Evolutionary conservation across 2,329 filamentous ascomycete genomes (phyloP), one percentile per base, ranked within the genome.

Genomic region (Tolypocladium paradoxum): DNA sequence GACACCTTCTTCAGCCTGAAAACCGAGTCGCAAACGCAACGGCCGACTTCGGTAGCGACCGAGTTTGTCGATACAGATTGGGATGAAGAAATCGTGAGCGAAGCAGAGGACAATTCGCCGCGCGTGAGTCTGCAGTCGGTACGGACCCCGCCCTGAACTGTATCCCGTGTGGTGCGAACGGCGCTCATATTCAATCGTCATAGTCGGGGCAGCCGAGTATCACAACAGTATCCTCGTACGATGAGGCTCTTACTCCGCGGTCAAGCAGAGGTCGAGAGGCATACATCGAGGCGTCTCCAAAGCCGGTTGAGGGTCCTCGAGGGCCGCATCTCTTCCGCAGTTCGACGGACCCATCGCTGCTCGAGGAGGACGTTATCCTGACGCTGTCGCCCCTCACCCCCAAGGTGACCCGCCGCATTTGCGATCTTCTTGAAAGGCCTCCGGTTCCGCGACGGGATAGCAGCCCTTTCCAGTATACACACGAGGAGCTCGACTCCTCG

Each of bases 241-340:
- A 95, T 63, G 90, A 95, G 66, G 78, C 84, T 4, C 82, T 82
- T 33, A 96, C 91, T 29, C 91, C 91, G 20, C 79, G 82, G 57
- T 86, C 86, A 47, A 79, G 73, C 61, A 77, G 77, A 59, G 76
- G 80, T 58, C 78, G 81, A 56, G 77, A 76, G 57, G 75, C 76
- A 31, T 88, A 82, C 50, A 78, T 85, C 58, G 78, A 83, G 46
- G 72, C 79, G 55, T 77, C 77, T n/a, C 61, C 70, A 40, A 86
- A 86, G 67, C 77, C 84, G 34, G 83, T 92, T 7, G 79, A 90
- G 65, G 91, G 91, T 0, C 91, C 91, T 2, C 80, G 79, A 59
- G 91, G 91, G 1, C 91, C 91, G 11, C 91, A 96, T 71, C 78
- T 96, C 18, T 96, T 96, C 70, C 83, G 88, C 59, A 79, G 78